A percentile compares a stretch with the other conserved stretches of the same genome.
Conservation (phyloP, 345 rosid genomes). For the Clausena lansium region DNA sequence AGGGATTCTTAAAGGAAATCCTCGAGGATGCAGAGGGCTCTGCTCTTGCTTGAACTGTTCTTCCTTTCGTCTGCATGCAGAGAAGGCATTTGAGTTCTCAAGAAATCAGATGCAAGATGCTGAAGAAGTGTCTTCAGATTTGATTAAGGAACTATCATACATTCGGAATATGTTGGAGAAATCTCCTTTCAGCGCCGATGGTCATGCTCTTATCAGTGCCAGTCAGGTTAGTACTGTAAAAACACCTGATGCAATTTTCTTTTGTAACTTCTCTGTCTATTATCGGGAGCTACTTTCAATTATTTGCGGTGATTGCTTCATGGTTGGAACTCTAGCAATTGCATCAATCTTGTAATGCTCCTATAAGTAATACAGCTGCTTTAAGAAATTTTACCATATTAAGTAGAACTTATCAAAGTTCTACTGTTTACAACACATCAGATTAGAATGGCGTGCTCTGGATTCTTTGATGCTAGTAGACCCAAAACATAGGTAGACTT, state of each 20-base stretch:
- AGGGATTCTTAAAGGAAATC: slow-evolving; percentile 61
- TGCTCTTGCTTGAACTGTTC: slow-evolving; percentile 75
- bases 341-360: background rate
- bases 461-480: too few relatives aligned
- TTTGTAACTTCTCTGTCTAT: background rate
- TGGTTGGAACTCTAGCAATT: background rate
- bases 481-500: too few relatives aligned
- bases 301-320: background rate
- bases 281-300: background rate
- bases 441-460: too few relatives aligned
- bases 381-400: background rate
- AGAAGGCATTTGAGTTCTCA: slow-evolving; percentile 75
- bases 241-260: background rate
- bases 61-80: slow-evolving; percentile 64
- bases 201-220: slow-evolving; percentile 20
- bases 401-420: background rate
- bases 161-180: slow-evolving; percentile 49
- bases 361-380: background rate
- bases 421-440: background rate
- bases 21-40: slow-evolving; percentile 65
- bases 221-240: slow-evolving; percentile 31
- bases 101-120: slow-evolving; percentile 75
- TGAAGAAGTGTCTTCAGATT: slow-evolving; percentile 56
- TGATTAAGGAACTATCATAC: slow-evolving; percentile 51
- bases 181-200: slow-evolving; percentile 27